phyloP scores from a whole-genome alignment of 208 protist species.

The Leishmania lainsoni region DNA sequence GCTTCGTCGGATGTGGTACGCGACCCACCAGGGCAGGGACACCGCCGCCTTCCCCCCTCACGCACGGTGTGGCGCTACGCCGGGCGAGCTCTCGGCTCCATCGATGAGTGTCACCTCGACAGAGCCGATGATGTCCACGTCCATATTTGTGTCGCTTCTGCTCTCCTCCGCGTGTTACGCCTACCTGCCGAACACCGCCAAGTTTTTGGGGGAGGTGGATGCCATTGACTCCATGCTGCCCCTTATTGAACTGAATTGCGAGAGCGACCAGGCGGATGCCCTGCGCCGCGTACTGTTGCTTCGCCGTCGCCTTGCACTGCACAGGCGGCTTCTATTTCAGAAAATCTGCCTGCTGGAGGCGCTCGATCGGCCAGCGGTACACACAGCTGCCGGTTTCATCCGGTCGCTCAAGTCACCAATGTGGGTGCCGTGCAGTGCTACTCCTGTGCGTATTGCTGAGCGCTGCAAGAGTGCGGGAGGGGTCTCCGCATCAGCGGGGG shows the following conservation, averaged over 20 bases:
- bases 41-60: not conserved
- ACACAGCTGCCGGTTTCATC: constrained; percentile 42
- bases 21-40: constrained; percentile 1
- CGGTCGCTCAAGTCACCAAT: not conserved
- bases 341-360: constrained; percentile 56
- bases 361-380: constrained; percentile 37
- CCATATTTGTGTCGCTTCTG: constrained; percentile 8
- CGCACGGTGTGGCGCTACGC: constrained; percentile 25
- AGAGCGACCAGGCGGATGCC: constrained; percentile 70
- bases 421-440: not conserved
- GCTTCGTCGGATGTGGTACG: constrained; percentile 19
- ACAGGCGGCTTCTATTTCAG: constrained; percentile 49
- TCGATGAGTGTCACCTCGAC: not conserved
- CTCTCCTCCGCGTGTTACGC: constrained; percentile 30
- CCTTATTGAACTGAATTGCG: constrained; percentile 39
- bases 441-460: not conserved
- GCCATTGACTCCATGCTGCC: constrained; percentile 71
- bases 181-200: constrained; percentile 53
- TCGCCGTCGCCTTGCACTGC: constrained; percentile 50
- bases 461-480: not conserved
- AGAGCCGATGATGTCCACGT: constrained; percentile 25
- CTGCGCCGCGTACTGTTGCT: constrained; percentile 64
- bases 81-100: not conserved
- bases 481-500: not conserved
- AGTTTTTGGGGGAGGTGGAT: constrained; percentile 61